These are phyloP conservation scores for Bremia lactucae DNA, from an alignment of 352 stramenopile genomes.

Conservation along the genomic window DNA sequence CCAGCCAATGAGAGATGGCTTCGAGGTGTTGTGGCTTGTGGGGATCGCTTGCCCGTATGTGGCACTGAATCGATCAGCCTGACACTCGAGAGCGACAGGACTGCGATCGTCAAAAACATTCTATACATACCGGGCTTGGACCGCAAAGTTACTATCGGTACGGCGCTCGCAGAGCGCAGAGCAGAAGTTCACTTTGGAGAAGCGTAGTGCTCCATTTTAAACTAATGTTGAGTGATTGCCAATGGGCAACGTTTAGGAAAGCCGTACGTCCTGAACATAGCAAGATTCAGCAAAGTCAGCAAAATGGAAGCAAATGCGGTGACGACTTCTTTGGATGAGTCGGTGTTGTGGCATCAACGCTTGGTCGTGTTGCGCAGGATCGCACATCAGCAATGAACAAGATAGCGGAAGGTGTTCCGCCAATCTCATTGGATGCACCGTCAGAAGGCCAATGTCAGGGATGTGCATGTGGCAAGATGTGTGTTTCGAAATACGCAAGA, in stretches of 20 bases:
- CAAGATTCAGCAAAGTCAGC: too few relatives aligned
- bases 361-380: background rate
- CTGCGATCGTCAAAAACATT: background rate
- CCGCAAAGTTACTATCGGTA: background rate
- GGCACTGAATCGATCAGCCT: background rate
- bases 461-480: background rate
- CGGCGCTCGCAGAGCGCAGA: background rate
- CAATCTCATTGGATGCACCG: background rate
- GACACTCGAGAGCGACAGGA: background rate
- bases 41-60: background rate
- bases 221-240: too few relatives aligned
- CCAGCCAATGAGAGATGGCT: background rate
- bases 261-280: too few relatives aligned
- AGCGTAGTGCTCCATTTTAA: background rate
- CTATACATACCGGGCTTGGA: background rate
- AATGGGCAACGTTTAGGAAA: too few relatives aligned
- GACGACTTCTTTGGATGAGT: too few relatives aligned
- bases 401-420: background rate
- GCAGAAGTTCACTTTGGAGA: background rate
- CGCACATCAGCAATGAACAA: too few relatives aligned
- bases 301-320: too few relatives aligned
- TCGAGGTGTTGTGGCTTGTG: background rate
- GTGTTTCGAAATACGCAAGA: background rate
- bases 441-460: background rate
- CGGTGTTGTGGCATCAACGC: too few relatives aligned